Base-by-base conservation (phyloP, 139 green algal species). In the Pleodorina starrii region DNA sequence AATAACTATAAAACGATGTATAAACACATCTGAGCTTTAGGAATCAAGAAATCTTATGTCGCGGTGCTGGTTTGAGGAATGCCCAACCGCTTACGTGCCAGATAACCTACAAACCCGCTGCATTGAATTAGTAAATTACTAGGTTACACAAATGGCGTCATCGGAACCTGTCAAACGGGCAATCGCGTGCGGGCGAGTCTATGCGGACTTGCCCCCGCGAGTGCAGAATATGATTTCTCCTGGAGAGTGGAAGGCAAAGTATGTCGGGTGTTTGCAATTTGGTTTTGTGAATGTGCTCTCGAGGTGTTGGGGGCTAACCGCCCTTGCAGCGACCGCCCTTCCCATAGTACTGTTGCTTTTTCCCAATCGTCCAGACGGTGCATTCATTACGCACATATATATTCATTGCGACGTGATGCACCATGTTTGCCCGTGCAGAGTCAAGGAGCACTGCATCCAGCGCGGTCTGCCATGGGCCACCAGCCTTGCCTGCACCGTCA, bases 391-490 rank as follows among this genome's bases (percentile, higher is more conserved):
- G 14, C 14, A 60, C 17, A 60, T 60, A 27, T 14, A 17, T 60
- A 60, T 27, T 60, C 51, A 60, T 60, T 60, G 17, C 14, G 51
- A 60, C 51, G 17, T 60, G 51, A 60, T 27, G 14, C 51, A 60
- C 14, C 14, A 60, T 17, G 14, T 60, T 60, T 27, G 14, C 14
- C 17, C 51, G 51, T 60, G 16, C 92, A 99, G 97, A 72, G 95
- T 99, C 4, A 97, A 97, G 42, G 93, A 96, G 42, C 91, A 96
- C 50, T 98, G 96, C 93, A 97, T 99, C 51, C 90, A 96, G 75
- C 84, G 92, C 11, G 96, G 97, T 10, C 90, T 95, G 36, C 43
- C 84, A 9, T 99, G 97, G 97, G 86, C 51, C 1, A 90, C 89
- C 10, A 95, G 91, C 50, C 66, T 95, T 44, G 97, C 97, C 0